Conservation (phyloP, 805 yeast species). For the Kodamaea restingae region DNA sequence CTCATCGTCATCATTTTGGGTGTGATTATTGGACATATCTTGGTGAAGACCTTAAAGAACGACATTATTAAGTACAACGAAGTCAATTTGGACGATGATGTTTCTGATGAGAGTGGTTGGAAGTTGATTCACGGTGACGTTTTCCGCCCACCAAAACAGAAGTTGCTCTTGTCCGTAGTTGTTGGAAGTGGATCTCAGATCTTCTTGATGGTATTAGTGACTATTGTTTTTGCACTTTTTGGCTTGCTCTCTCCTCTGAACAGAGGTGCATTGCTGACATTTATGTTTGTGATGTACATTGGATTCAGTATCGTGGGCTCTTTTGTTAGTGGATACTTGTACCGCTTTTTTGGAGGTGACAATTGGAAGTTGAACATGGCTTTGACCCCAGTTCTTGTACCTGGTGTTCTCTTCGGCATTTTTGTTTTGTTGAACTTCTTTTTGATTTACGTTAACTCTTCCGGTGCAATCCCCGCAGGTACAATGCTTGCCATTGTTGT, state of each 20-base stretch:
- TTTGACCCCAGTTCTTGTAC: constrained; percentile 79
- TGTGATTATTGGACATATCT: constrained; percentile 70
- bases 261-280: constrained; percentile 89
- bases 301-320: constrained; percentile 80
- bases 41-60: constrained; percentile 72
- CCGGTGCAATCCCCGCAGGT: constrained; percentile 93
- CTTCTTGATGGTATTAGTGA: constrained; percentile 66
- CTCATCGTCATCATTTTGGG: constrained; percentile 75
- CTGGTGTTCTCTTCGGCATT: constrained; percentile 64
- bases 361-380: constrained; percentile 84
- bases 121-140: constrained; percentile 93
- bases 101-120: constrained; percentile 96
- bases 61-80: constrained; percentile 89
- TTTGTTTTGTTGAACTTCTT: constrained; percentile 77
- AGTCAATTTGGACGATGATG: constrained; percentile 78
- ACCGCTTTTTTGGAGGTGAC: constrained; percentile 88
- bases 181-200: constrained; percentile 89
- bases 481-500: constrained; percentile 76
- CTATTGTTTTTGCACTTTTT: constrained; percentile 76
- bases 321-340: constrained; percentile 77
- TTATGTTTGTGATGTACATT: constrained; percentile 80
- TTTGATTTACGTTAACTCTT: constrained; percentile 69
- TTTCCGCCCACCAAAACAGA: constrained; percentile 73
- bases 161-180: constrained; percentile 70
- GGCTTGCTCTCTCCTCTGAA: constrained; percentile 92